Conservation (phyloP, 257 asterid species). For the Solanum pinnatisectum region DNA sequence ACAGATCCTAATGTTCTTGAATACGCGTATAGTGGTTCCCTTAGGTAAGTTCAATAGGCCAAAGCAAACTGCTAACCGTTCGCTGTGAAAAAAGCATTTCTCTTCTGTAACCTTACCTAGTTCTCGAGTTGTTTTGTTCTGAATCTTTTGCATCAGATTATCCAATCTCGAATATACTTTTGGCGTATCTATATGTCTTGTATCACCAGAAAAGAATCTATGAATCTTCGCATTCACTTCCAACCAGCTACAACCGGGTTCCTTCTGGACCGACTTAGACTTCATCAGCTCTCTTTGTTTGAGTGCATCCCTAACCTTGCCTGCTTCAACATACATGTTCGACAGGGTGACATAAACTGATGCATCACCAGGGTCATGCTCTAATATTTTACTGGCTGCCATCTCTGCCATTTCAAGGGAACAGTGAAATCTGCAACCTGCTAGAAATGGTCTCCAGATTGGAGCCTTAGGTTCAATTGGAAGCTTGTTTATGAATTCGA, state of each 20-base stretch:
- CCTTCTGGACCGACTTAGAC: conserved; percentile 1
- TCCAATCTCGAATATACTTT: not conserved
- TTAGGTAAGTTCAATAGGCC: conserved; percentile 8
- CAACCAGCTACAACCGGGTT: conserved; percentile 23
- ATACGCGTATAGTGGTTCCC: conserved; percentile 7
- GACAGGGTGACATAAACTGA: conserved; percentile 14
- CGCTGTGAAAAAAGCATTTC: conserved; percentile 9
- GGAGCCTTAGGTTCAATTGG: conserved; percentile 5
- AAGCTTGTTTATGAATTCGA: conserved; percentile 5
- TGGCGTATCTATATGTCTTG: conserved; percentile 1
- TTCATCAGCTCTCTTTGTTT: conserved; percentile 13
- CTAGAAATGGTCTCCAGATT: conserved; percentile 17
- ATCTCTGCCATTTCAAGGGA: conserved; percentile 10
- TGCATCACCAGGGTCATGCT: conserved; percentile 15
- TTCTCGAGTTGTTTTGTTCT: not conserved
- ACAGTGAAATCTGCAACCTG: conserved; percentile 2
- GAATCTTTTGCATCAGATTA: not conserved
- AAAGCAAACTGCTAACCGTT: conserved; percentile 15
- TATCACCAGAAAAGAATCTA: conserved; percentile 18
- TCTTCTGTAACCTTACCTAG: not conserved
- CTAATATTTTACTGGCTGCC: conserved; percentile 8
- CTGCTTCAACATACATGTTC: conserved; percentile 13
- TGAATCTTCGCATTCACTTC: conserved; percentile 7
- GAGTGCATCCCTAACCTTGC: conserved; percentile 8
- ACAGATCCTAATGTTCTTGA: conserved; percentile 16